These are phyloP conservation scores for Gossypium schwendimanii DNA, from an alignment of 441 rosid genomes.

Conservation along the genomic window DNA sequence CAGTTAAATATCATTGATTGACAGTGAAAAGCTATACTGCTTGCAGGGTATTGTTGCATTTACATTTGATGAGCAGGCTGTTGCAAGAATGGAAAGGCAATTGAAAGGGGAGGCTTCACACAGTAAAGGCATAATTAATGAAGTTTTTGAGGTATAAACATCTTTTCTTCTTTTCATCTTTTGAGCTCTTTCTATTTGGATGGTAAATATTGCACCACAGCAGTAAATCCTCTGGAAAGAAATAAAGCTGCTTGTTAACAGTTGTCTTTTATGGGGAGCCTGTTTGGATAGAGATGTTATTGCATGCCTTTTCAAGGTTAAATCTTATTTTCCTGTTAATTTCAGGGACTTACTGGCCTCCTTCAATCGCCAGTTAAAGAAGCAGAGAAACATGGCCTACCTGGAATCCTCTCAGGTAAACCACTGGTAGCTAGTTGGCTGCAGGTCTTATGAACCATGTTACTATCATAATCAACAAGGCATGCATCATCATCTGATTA, in stretches of 20 bases:
- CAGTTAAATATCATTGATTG: slow-evolving; percentile 10
- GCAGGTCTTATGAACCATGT: neutral
- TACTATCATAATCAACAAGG: neutral
- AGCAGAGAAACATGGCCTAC: slow-evolving; percentile 93
- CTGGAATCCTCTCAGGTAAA: slow-evolving; percentile 90
- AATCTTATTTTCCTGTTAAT: slow-evolving; percentile 17
- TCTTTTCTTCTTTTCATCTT: slow-evolving; percentile 2
- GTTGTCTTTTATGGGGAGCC: neutral
- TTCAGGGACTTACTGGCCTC: slow-evolving; percentile 90
- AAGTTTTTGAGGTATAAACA: slow-evolving; percentile 76
- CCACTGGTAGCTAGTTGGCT: neutral
- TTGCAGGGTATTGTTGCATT: slow-evolving; percentile 91
- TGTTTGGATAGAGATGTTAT: neutral
- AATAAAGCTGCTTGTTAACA: neutral
- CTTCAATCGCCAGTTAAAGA: slow-evolving; percentile 89
- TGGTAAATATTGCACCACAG: neutral
- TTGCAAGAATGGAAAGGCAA: slow-evolving; percentile 73
- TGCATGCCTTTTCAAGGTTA: neutral
- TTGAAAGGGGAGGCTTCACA: slow-evolving; percentile 67
- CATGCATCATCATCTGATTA: neutral
- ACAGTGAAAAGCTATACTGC: slow-evolving; percentile 10
- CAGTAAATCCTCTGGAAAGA: neutral
- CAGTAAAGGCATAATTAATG: slow-evolving; percentile 88
- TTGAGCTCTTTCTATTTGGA: neutral
- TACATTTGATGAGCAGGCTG: slow-evolving; percentile 86